A percentile compares a stretch with the other conserved stretches of the same genome.
These are phyloP conservation scores for Plenodomus biglobosus DNA, from an alignment of 2,329 filamentous ascomycete species.

Conservation along the genomic window DNA sequence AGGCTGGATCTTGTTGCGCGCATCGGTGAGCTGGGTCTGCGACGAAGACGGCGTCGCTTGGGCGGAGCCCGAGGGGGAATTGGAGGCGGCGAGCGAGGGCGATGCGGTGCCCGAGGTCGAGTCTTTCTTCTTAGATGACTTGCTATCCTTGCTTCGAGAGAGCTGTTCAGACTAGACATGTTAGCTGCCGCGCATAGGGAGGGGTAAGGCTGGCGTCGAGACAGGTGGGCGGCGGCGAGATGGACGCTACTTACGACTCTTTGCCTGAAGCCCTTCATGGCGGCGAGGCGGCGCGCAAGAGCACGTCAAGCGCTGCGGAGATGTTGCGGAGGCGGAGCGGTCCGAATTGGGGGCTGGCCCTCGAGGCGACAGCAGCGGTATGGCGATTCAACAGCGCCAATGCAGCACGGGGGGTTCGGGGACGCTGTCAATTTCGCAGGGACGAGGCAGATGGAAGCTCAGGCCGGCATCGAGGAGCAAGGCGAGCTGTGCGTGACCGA, in stretches of 20 bases:
- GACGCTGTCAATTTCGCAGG: conserved; percentile 16
- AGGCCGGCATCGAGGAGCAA: conserved; percentile 36
- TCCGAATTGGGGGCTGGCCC: conserved; percentile 23
- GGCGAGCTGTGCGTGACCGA: conserved; percentile 16
- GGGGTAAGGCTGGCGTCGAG: conserved; percentile 24
- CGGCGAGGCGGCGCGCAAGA: conserved; percentile 49
- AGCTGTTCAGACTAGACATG: conserved; percentile 72
- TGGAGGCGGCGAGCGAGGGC: conserved; percentile 63
- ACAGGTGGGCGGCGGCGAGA: conserved; percentile 25
- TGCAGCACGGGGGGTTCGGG: conserved; percentile 24
- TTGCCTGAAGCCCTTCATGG: conserved; percentile 97
- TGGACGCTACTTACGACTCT: conserved; percentile 75
- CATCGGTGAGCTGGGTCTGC: conserved; percentile 80
- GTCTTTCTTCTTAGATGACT: conserved; percentile 71
- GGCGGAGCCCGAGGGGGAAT: conserved; percentile 62
- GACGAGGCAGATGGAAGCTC: conserved; percentile 20
- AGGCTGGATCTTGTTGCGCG: conserved; percentile 77
- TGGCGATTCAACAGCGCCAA: conserved; percentile 32
- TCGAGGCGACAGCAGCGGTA: conserved; percentile 21
- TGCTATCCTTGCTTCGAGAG: conserved; percentile 84
- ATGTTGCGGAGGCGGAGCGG: conserved; percentile 29
- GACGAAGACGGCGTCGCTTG: conserved; percentile 83
- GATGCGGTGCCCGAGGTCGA: conserved; percentile 70
- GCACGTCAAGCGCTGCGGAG: conserved; percentile 34
- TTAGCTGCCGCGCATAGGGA: conserved; percentile 49